phyloP scores from a whole-genome alignment of 805 yeast genomes.

The Wickerhamomyces bovis region DNA sequence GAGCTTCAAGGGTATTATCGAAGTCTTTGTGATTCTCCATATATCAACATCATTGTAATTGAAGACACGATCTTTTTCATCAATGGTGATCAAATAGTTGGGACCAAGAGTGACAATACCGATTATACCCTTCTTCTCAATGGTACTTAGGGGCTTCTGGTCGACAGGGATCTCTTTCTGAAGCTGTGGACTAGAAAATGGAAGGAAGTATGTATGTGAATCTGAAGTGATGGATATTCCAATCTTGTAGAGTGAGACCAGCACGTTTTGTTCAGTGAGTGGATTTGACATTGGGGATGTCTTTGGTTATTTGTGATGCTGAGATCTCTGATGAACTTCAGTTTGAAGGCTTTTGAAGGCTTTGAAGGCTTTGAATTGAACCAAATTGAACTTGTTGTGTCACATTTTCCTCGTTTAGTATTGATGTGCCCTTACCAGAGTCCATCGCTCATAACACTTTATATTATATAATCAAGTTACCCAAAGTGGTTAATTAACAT shows the following conservation, averaged over 20 bases:
- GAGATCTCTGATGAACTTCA: too few relatives aligned
- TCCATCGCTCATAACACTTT: too few relatives aligned
- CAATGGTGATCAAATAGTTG: slow-evolving; percentile 18
- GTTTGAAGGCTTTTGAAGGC: too few relatives aligned
- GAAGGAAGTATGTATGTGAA: slow-evolving; percentile 3
- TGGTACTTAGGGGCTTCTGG: slow-evolving; percentile 2
- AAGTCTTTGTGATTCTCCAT: slow-evolving; percentile 14
- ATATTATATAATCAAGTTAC: too few relatives aligned
- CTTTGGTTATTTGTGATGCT: too few relatives aligned
- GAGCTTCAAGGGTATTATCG: slow-evolving; percentile 20
- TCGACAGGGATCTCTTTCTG: not conserved
- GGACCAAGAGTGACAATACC: slow-evolving; percentile 22
- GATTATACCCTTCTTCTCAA: slow-evolving; percentile 13
- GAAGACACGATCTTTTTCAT: slow-evolving; percentile 13
- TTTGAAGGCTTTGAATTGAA: too few relatives aligned
- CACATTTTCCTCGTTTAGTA: too few relatives aligned
- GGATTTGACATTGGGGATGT: not conserved
- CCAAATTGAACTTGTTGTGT: too few relatives aligned
- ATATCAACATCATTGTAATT: slow-evolving; percentile 10
- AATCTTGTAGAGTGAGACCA: slow-evolving; percentile 7
- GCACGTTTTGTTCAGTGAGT: not conserved
- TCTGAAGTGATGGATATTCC: slow-evolving; percentile 8
- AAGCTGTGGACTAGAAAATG: slow-evolving; percentile 1
- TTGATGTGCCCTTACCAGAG: too few relatives aligned
- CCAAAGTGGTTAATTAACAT: not conserved